Conservation (phyloP, 768 basidiomycete genomes). For the Mycena alexandri region DNA sequence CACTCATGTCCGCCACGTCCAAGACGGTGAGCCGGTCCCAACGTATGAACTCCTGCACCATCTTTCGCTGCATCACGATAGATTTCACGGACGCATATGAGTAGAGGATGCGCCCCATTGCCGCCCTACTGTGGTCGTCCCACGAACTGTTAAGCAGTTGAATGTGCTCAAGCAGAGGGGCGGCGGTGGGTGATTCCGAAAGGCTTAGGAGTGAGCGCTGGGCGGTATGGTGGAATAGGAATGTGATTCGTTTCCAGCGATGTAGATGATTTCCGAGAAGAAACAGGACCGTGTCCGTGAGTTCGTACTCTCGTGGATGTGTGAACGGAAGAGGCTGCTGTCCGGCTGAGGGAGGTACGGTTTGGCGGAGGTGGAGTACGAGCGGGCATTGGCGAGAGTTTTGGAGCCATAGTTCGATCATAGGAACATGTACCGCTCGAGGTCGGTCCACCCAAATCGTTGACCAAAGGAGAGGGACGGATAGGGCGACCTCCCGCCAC, state of each 20-base stretch:
- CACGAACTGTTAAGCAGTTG: constrained; percentile 24
- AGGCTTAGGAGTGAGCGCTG: constrained; percentile 29
- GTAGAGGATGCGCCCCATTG: constrained; percentile 29
- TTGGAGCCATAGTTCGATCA: constrained; percentile 35
- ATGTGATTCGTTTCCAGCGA: constrained; percentile 34
- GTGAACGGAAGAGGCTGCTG: constrained; percentile 5
- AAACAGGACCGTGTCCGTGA: constrained; percentile 32
- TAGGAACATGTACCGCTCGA: constrained; percentile 26
- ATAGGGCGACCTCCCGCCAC: constrained; percentile 42
- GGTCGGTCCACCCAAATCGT: constrained; percentile 37
- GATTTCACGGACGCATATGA: constrained; percentile 27
- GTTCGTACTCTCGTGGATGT: constrained; percentile 25
- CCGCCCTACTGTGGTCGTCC: constrained; percentile 12
- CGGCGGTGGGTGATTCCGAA: constrained; percentile 2
- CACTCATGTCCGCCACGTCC: constrained; percentile 26
- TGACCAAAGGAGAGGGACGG: constrained; percentile 42
- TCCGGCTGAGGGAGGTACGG: constrained; percentile 4
- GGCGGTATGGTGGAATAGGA: constrained; percentile 23
- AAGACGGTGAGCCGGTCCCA: constrained; percentile 32
- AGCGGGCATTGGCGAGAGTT: constrained; percentile 28
- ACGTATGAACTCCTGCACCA: constrained; percentile 21
- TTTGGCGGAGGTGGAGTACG: constrained; percentile 34
- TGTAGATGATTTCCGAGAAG: constrained; percentile 21
- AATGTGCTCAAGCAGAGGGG: constrained; percentile 34
- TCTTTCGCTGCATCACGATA: constrained; percentile 26